phyloP scores from a whole-genome alignment of 1,139 yeast genomes.

The Sugiyamaella grinbergsii region DNA sequence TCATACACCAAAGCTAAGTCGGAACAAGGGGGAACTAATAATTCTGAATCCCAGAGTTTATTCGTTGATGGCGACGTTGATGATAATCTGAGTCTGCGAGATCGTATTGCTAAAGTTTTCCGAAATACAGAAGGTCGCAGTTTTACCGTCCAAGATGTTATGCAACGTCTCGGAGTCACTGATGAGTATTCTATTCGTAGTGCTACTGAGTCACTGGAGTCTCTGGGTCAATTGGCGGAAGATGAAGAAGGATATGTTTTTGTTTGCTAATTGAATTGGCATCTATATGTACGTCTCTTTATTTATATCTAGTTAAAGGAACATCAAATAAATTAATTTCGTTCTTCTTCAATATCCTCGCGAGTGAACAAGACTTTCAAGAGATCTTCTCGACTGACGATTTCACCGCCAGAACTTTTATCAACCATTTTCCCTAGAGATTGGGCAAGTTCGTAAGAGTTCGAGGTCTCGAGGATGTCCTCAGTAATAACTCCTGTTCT shows the following conservation, averaged over 20 bases:
- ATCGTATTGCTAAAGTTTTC: conserved; percentile 9
- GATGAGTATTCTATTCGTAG: conserved; percentile 9
- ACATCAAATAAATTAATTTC: neutral
- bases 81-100: conserved; percentile 15
- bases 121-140: neutral
- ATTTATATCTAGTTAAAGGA: neutral
- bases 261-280: neutral
- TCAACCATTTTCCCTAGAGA: conserved; percentile 47
- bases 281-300: neutral
- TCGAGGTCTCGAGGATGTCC: conserved; percentile 30
- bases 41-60: conserved; percentile 23
- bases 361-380: conserved; percentile 27
- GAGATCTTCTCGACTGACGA: conserved; percentile 33
- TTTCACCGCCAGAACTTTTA: conserved; percentile 36
- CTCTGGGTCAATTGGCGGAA: neutral
- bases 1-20: conserved; percentile 27
- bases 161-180: neutral
- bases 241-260: conserved; percentile 1
- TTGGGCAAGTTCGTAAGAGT: conserved; percentile 48
- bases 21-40: conserved; percentile 6
- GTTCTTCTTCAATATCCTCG: conserved; percentile 12
- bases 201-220: conserved; percentile 1
- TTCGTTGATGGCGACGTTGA: conserved; percentile 26
- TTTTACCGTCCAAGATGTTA: neutral
- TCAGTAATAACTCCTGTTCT: conserved; percentile 22